Conservation (phyloP, 768 basidiomycete species). For the Cystobasidium onofrii region DNA sequence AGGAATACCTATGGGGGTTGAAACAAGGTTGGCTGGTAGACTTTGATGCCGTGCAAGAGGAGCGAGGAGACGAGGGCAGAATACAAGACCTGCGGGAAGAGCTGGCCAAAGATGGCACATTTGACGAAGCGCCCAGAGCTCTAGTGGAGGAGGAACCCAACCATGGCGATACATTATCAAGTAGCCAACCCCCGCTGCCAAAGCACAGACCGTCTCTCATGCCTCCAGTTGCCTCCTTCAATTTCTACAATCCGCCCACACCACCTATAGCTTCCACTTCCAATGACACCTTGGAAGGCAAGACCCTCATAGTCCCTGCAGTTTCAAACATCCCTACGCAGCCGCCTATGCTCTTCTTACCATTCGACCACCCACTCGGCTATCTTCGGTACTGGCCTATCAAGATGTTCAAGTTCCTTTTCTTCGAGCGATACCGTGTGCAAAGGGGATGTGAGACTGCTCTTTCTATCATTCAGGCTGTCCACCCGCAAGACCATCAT, state of each 20-base stretch:
- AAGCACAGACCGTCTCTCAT: constrained; percentile 36
- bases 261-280: constrained; percentile 32
- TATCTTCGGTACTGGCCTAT: constrained; percentile 38
- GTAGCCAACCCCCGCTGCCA: constrained; percentile 42
- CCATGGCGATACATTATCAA: not conserved
- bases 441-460: constrained; percentile 71
- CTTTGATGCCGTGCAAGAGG: constrained; percentile 60
- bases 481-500: constrained; percentile 55
- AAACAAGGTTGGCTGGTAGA: constrained; percentile 58
- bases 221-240: constrained; percentile 38
- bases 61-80: constrained; percentile 47
- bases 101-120: constrained; percentile 65
- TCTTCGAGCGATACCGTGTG: constrained; percentile 78
- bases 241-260: constrained; percentile 33
- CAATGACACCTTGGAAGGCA: constrained; percentile 39
- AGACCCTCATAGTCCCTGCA: constrained; percentile 49
- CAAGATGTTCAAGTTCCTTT: constrained; percentile 64
- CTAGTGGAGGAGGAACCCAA: constrained; percentile 38
- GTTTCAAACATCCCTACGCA: constrained; percentile 59
- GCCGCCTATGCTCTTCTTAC: constrained; percentile 58
- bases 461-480: constrained; percentile 59
- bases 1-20: constrained; percentile 87
- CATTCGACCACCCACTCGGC: constrained; percentile 44
- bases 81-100: constrained; percentile 48
- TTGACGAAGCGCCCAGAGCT: constrained; percentile 55